Percentiles rank a stretch among this genome's conserved stretches.
Conservation (phyloP, 1,284 basidiomycete species). For the Cutaneotrichosporon sp. region DNA sequence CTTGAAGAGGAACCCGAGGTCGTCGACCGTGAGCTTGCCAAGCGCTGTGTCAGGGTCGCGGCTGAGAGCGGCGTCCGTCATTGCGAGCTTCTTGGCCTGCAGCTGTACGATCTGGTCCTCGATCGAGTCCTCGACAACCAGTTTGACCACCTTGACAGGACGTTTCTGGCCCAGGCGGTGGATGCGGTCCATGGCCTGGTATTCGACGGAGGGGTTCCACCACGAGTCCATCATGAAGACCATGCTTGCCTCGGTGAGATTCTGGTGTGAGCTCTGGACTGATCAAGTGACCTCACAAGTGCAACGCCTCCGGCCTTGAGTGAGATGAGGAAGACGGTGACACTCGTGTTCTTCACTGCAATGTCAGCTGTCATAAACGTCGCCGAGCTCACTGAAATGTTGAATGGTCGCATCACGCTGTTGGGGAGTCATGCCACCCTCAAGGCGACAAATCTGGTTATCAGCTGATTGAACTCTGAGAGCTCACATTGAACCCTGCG, state of each 20-base stretch:
- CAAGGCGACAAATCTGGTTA: slow-evolving; percentile 79
- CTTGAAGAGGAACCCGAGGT: slow-evolving; percentile 74
- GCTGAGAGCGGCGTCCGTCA: slow-evolving; percentile 46
- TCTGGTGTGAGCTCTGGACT: slow-evolving; percentile 55
- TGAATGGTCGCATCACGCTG: slow-evolving; percentile 93
- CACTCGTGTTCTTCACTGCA: slow-evolving; percentile 83
- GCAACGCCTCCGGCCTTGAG: slow-evolving; percentile 97
- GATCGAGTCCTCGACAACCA: slow-evolving; percentile 94
- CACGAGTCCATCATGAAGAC: slow-evolving; percentile 65
- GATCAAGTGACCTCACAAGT: slow-evolving; percentile 26
- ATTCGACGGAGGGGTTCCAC: slow-evolving; percentile 69
- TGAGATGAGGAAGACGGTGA: slow-evolving; percentile 91
- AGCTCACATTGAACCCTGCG: slow-evolving; percentile 78
- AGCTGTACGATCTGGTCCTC: slow-evolving; percentile 77
- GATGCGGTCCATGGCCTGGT: slow-evolving; percentile 92
- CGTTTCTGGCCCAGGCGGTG: slow-evolving; percentile 77
- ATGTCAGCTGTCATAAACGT: slow-evolving; percentile 9
- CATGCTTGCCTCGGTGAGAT: slow-evolving; percentile 86
- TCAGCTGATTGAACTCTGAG: slow-evolving; percentile 11
- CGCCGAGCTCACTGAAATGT: slow-evolving; percentile 71
- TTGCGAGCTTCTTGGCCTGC: slow-evolving; percentile 64
- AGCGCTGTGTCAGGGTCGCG: slow-evolving; percentile 61
- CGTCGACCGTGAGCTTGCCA: slow-evolving; percentile 82
- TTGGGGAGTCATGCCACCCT: slow-evolving; percentile 96
- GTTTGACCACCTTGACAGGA: slow-evolving; percentile 87